Evolutionary conservation across 257 asterid genomes (phyloP), one percentile per base, ranked within the genome.

Genomic region (Linderniella brevidens): DNA sequence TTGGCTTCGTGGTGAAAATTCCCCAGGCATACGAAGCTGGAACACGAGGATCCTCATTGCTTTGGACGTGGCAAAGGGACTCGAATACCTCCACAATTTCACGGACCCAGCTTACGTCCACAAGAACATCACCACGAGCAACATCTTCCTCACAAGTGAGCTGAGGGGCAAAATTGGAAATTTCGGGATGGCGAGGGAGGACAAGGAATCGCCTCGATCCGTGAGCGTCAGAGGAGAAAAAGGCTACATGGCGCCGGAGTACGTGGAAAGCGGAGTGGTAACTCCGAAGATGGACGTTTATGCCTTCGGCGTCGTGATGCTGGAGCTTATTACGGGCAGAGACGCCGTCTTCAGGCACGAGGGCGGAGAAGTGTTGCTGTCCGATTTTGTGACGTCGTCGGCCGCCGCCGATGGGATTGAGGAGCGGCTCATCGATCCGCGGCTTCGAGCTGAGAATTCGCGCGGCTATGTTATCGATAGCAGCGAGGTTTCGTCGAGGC

Each of bases 161-260:
- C 58, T 76, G 36, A 70, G 88, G 58, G 94, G 92, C 37, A 83
- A 83, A 63, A 72, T 79, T 9, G 67, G 80, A 14, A 64, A 79
- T 55, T 76, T 79, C 48, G 57, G 77, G 39, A 58, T 66, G 1
- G 82, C 82, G 7, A 56, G 61, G 45, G 67, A 59, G 49, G 41
- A 42, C 18, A 54, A 53, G 36, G 61, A 57, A 41, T 64, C 79
- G 11, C 32, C 32, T 25, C 50, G 63, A 6, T 18, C 65, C 0
- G 14, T 48, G 15, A 29, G 9, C 7, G 32, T 57, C 50, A 44
- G 63, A 29, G 84, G 68, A 47, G 74, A 59, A 47, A 71, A 50
- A 49, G 87, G 84, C 1, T 82, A 79, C 58, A 25, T 69, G 69
- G 84, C 82, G 9, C 94, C 84, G 0, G 94, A 82, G 61, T 74